Conservation (phyloP, 2,329 filamentous ascomycete genomes). For the Blastomyces silverae region DNA sequence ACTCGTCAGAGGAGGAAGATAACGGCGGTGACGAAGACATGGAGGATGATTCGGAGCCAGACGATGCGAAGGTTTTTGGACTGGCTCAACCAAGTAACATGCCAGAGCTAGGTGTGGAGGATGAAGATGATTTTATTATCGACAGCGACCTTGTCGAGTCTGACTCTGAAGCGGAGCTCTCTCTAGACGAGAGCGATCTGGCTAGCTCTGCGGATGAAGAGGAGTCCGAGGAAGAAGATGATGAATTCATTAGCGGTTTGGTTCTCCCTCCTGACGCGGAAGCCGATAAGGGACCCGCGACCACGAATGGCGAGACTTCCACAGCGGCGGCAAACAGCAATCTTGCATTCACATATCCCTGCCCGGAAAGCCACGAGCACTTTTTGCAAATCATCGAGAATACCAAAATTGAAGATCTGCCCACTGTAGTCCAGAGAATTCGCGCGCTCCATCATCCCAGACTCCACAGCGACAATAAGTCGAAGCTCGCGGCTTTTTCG, state of each 20-base stretch:
- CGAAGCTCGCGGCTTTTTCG: constrained; percentile 58
- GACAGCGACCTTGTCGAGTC: constrained; percentile 84
- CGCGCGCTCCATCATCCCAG: constrained; percentile 88
- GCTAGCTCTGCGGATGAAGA: constrained; percentile 47
- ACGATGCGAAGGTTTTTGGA: constrained; percentile 57
- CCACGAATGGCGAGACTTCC: constrained; percentile 24
- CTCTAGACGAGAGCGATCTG: constrained; percentile 36
- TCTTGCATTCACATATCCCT: constrained; percentile 77
- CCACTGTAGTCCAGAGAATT: constrained; percentile 79
- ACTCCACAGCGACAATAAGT: constrained; percentile 76
- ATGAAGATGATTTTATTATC: constrained; percentile 89
- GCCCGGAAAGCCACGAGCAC: constrained; percentile 70
- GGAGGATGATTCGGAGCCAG: constrained; percentile 44
- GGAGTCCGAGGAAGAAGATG: constrained; percentile 52
- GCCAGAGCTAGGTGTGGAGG: constrained; percentile 63
- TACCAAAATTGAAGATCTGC: constrained; percentile 59
- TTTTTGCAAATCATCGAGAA: constrained; percentile 59
- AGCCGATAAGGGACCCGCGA: not conserved
- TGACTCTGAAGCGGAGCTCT: constrained; percentile 52
- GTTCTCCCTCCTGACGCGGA: constrained; percentile 44
- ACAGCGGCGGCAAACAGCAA: constrained; percentile 47
- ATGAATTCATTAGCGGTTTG: constrained; percentile 66
- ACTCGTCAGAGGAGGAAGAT: constrained; percentile 45
- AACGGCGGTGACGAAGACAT: constrained; percentile 35
- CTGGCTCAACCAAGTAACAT: constrained; percentile 47